Evolutionary conservation across 352 stramenopile species (phyloP), one percentile per base, ranked within the genome.

Genomic region (Pythium coloratum): DNA sequence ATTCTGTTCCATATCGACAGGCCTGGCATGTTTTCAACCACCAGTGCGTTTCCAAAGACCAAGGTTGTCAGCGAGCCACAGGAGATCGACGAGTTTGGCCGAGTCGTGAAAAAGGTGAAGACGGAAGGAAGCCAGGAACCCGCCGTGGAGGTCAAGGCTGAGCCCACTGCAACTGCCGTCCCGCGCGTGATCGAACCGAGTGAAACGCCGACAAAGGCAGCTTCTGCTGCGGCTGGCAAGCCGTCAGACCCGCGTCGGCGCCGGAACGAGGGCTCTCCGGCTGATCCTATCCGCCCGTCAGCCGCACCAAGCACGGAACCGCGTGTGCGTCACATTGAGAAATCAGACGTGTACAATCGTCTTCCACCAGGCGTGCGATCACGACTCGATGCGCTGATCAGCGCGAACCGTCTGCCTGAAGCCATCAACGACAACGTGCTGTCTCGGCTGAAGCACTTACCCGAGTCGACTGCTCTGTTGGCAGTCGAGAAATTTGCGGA

Each of bases 401-500:
- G 66, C 8, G 81, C 89, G 63, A 73, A 75, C 44, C 69, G 80
- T 24, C 68, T 92, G 9, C 75, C 76, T 7, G 78, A 93, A 56
- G 58, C 71, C 14, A 77, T 95, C 28, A 92, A 92, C 59, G 86
- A 95, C 67, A 91, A 88, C 36, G 84, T 93, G 12, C 54, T 93
- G 38, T 84, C 77, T 10, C 80, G 86, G 9, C 72, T 95, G 56
- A 67, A 86, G 38, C 81, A 92, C 67, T 47, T 95, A 5, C 81
- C 83, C 0, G 86, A 93, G 59, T 73, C 75, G 30, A 74, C 89
- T 28, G 84, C 86, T 14, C 13, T 91, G 28, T 75, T 75, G 12
- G 86, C 82, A 3, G 82, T 93, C 1, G 83, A 91, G 42, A 95
- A 93, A 56, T 90, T 95, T 51, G 88, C 73, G 73, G 88, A 88